A percentile compares a stretch with the other conserved stretches of the same genome.
Conservation (phyloP, 805 yeast genomes). For the Zygotorulaspora florentina region DNA sequence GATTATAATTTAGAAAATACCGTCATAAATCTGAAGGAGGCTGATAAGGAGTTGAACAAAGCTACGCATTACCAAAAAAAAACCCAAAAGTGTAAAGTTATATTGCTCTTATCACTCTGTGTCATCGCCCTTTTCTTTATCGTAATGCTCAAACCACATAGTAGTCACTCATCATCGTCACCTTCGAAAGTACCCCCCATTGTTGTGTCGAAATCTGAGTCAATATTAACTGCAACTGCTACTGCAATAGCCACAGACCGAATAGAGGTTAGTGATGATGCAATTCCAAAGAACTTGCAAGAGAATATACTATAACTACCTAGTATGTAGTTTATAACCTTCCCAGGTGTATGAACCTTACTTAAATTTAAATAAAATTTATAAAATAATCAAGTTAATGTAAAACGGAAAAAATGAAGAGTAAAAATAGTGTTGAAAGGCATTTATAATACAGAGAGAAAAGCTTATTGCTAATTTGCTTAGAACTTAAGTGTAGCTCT, state of each 20-base stretch:
- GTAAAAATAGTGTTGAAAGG: too few relatives aligned
- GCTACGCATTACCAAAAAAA: slow-evolving; percentile 83
- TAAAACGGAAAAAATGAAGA: too few relatives aligned
- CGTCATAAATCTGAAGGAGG: slow-evolving; percentile 67
- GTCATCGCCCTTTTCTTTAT: slow-evolving; percentile 69
- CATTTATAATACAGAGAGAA: too few relatives aligned
- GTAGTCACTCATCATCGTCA: slow-evolving; percentile 5
- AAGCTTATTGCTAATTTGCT: too few relatives aligned
- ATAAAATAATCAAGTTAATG: too few relatives aligned
- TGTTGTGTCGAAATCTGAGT: neutral
- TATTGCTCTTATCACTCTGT: slow-evolving; percentile 64
- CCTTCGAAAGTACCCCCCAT: neutral
- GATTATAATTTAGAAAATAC: slow-evolving; percentile 86
- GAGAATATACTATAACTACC: too few relatives aligned
- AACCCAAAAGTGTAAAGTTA: slow-evolving; percentile 86
- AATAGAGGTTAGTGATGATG: slow-evolving; percentile 7
- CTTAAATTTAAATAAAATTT: too few relatives aligned
- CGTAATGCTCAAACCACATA: slow-evolving; percentile 61
- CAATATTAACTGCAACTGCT: neutral
- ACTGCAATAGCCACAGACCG: neutral
- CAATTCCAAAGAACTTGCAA: neutral
- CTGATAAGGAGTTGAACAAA: slow-evolving; percentile 69
- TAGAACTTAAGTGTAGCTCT: too few relatives aligned
- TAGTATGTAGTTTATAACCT: too few relatives aligned
- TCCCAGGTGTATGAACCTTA: too few relatives aligned